Base-by-base conservation (phyloP, 1,139 yeast genomes). In the Entelexis sorbosivorans region DNA sequence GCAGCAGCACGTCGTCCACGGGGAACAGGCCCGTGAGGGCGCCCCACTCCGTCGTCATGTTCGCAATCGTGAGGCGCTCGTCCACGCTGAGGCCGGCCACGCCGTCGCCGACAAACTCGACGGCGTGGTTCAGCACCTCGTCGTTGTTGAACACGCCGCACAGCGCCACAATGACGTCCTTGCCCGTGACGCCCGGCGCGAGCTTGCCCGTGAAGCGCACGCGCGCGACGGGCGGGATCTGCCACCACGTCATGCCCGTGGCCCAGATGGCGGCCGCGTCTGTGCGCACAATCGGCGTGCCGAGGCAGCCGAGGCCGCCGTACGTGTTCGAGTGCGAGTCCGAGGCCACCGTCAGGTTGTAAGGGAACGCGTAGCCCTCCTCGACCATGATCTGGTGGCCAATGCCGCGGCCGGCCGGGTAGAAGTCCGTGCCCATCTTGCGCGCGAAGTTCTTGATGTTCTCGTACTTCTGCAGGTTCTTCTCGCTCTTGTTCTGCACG, bases 11-110 rank as follows among this genome's bases (percentile, higher is more conserved):
- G 24, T 77, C 73, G 66, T 91, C 99, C 20, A 91, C 88, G 5
- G 99, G 97, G 78, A 91, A 91, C 55, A 91, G 72, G 43, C 99
- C 99, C 6, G 96, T 84, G 16, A 91, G 73, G 1, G 99, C 98
- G 61, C 99, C 99, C 99, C 99, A 91, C 69, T 91, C 99, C 39
- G 99, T 91, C 48, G 98, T 91, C 99, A 91, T 91, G 66, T 91
- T 91, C 52, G 98, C 98, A 60, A 91, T 89, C 22, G 98, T 91
- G 59, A 91, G 75, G 65, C 99, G 78, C 69, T 86, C 89, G 67
- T 91, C 99, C 40, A 91, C 78, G 1, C 95, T 74, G 54, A 91
- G 73, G 56, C 77, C 74, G 39, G 75, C 71, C 26, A 91, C 74
- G 40, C 91, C 93, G 54, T 84, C 94, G 52, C 97, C 98, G 9